Evolutionary conservation across 2,329 filamentous ascomycete species (phyloP).

Genomic region (Phoma sp.): DNA sequence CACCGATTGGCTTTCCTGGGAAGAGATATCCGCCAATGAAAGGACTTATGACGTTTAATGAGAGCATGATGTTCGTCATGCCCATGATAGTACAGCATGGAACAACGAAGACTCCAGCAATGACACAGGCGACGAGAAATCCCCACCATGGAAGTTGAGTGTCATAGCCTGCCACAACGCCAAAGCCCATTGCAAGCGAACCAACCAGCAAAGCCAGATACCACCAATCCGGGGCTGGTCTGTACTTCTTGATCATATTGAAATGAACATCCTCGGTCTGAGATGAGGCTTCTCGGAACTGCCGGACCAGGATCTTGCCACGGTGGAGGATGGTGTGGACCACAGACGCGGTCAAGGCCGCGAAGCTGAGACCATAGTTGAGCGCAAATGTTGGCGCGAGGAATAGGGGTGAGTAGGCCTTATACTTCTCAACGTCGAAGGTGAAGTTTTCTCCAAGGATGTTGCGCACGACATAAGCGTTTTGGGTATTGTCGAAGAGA

Average conservation of each 20-base stretch:
- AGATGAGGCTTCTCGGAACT: conserved; percentile 50
- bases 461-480: conserved; percentile 67
- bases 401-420: conserved; percentile 65
- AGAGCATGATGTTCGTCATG: conserved; percentile 70
- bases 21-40: conserved; percentile 74
- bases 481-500: conserved; percentile 75
- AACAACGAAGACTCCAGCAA: conserved; percentile 58
- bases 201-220: conserved; percentile 60
- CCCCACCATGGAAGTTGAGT: conserved; percentile 77
- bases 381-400: conserved; percentile 7
- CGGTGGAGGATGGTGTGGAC: conserved; percentile 70
- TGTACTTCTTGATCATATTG: conserved; percentile 62
- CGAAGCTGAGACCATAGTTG: conserved; percentile 73
- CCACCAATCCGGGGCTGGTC: conserved; percentile 65
- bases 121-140: conserved; percentile 69
- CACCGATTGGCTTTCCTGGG: conserved; percentile 71
- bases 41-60: conserved; percentile 65
- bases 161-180: conserved; percentile 58
- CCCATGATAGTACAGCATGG: conserved; percentile 50
- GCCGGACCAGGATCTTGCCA: conserved; percentile 67
- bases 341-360: conserved; percentile 72
- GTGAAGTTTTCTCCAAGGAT: conserved; percentile 68
- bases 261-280: conserved; percentile 59
- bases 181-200: conserved; percentile 47
- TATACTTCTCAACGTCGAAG: conserved; percentile 68